A percentile compares a stretch with the other conserved stretches of the same genome.
Conservation (phyloP, 202 grass and related monocot species). For the Elaeis oleifera region DNA sequence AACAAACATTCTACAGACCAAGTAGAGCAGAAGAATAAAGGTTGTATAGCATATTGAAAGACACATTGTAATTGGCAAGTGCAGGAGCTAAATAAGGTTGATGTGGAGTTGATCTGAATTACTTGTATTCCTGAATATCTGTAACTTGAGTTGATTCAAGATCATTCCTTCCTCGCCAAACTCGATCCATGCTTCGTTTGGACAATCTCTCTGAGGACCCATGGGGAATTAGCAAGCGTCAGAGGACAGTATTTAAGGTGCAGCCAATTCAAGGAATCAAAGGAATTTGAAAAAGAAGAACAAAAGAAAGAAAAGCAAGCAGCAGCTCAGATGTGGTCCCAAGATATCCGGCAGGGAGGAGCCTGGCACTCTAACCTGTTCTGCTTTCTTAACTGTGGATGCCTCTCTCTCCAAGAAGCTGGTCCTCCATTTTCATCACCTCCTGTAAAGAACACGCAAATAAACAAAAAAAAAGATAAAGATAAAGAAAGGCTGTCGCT, state of each 20-base stretch:
- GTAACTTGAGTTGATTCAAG: conserved; percentile 10
- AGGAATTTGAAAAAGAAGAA: neutral
- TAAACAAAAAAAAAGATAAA: neutral
- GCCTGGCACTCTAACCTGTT: conserved; percentile 5
- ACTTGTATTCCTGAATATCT: conserved; percentile 1
- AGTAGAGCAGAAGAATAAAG: neutral
- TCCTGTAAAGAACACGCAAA: conserved; percentile 12
- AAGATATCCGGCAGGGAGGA: neutral
- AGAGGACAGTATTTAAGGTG: neutral
- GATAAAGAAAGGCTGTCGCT: neutral
- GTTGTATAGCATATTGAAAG: neutral
- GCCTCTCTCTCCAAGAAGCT: conserved; percentile 6
- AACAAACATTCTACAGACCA: conserved; percentile 4
- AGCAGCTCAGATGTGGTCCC: neutral
- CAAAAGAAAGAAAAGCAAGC: neutral
- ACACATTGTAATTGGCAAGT: neutral
- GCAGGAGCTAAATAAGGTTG: neutral
- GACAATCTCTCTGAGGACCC: conserved; percentile 1
- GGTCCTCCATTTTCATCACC: conserved; percentile 13
- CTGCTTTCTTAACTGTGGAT: conserved; percentile 14
- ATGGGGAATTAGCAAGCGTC: neutral
- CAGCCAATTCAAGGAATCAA: neutral
- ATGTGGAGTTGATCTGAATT: neutral
- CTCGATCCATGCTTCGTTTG: neutral
- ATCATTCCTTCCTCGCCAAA: conserved; percentile 11